phyloP scores from a whole-genome alignment of 2,329 filamentous ascomycete genomes.

The Zasmidium angulare region DNA sequence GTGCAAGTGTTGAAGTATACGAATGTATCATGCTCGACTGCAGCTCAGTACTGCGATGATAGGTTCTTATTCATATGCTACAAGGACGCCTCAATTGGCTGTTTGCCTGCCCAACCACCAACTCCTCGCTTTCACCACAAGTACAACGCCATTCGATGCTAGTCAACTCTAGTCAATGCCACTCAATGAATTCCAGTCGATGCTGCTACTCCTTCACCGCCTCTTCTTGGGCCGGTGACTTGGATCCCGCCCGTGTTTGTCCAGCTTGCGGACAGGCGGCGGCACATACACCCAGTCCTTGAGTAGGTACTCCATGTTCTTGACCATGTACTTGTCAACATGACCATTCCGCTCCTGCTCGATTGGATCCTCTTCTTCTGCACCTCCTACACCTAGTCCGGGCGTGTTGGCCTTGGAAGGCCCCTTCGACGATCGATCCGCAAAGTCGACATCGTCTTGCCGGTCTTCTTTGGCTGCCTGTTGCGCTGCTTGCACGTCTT shows the following conservation, averaged over 20 bases:
- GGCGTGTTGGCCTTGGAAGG: slow-evolving; percentile 41
- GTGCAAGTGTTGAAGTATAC: background rate
- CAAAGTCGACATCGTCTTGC: slow-evolving; percentile 80
- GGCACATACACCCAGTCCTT: slow-evolving; percentile 36
- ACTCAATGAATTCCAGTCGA: background rate
- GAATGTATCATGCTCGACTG: background rate
- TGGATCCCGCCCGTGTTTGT: slow-evolving; percentile 38
- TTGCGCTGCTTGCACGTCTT: slow-evolving; percentile 85
- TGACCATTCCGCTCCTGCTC: slow-evolving; percentile 62
- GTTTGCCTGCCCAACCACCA: background rate
- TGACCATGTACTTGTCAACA: slow-evolving; percentile 61
- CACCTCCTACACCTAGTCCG: slow-evolving; percentile 28
- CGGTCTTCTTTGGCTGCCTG: slow-evolving; percentile 83
- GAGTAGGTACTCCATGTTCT: slow-evolving; percentile 31
- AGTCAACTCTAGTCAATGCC: no score
- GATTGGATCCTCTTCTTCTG: slow-evolving; percentile 47
- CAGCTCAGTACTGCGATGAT: background rate
- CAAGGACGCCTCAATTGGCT: background rate
- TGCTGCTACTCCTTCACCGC: slow-evolving; percentile 15
- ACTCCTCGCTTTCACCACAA: background rate
- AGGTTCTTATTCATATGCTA: background rate
- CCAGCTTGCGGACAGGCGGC: slow-evolving; percentile 34
- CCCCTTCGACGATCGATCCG: slow-evolving; percentile 53
- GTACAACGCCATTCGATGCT: no score
- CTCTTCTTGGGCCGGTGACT: slow-evolving; percentile 37